Conservation (phyloP, 768 basidiomycete species). For the Clavulina sp. region DNA sequence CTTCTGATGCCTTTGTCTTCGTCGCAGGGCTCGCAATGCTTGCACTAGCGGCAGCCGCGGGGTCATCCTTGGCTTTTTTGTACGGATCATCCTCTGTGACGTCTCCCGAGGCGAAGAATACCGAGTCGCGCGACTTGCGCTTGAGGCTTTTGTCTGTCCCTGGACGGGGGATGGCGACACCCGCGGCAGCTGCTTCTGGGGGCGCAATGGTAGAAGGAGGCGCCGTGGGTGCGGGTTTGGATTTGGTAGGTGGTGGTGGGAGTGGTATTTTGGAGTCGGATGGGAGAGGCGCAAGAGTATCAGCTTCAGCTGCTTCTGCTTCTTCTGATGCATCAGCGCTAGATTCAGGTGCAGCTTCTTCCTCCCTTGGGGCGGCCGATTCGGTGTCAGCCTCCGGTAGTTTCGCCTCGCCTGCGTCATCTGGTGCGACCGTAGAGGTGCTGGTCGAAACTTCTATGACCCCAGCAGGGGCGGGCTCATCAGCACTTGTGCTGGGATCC, state of each 20-base stretch:
- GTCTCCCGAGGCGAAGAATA: background rate
- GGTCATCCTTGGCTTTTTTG: background rate
- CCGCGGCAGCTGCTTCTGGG: no score
- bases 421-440: no score
- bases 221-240: background rate
- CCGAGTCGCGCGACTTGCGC: background rate
- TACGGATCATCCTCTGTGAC: background rate
- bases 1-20: background rate
- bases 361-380: no score
- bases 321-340: no score
- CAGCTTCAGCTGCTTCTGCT: no score
- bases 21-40: background rate
- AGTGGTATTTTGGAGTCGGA: background rate
- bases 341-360: no score
- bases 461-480: no score
- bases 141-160: background rate
- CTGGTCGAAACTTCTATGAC: no score
- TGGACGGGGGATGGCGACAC: background rate
- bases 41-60: background rate
- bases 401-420: no score
- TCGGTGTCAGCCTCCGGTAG: no score
- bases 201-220: background rate
- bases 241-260: background rate
- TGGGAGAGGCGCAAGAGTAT: no score
- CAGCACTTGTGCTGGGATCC: background rate